phyloP scores from a whole-genome alignment of 225 moss, liverwort and hornwort genomes.

The Thuidium tamariscinum region DNA sequence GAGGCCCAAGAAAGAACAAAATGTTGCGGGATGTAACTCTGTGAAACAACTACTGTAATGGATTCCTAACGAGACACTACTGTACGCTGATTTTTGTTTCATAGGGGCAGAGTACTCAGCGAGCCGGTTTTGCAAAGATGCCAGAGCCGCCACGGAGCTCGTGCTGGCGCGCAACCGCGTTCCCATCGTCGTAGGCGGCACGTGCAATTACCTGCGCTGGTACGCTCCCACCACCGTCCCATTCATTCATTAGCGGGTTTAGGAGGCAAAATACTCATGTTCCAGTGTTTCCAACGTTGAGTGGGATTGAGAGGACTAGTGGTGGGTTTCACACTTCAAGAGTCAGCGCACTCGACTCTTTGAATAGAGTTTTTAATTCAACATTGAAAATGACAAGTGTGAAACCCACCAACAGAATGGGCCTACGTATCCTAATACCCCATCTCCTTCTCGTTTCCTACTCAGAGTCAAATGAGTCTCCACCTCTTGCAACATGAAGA shows the following conservation, averaged over 20 bases:
- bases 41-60: background rate
- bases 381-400: background rate
- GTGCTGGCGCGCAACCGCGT: conserved; percentile 25
- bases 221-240: background rate
- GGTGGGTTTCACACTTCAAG: background rate
- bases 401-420: background rate
- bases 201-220: conserved; percentile 40
- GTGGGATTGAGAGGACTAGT: background rate
- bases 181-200: conserved; percentile 49
- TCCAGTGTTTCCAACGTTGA: background rate
- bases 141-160: conserved; percentile 29
- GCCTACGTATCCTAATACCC: background rate
- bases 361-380: background rate
- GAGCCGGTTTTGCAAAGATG: conserved; percentile 24
- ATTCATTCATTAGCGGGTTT: background rate
- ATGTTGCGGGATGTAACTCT: background rate
- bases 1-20: background rate
- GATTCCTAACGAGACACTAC: background rate
- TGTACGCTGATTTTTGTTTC: background rate
- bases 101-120: conserved; percentile 21
- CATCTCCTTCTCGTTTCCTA: background rate
- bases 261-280: background rate
- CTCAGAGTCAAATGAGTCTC: background rate
- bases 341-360: background rate
- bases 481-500: background rate